Conservation (phyloP, 306 rosid genomes). For the Sophora flavescens region DNA sequence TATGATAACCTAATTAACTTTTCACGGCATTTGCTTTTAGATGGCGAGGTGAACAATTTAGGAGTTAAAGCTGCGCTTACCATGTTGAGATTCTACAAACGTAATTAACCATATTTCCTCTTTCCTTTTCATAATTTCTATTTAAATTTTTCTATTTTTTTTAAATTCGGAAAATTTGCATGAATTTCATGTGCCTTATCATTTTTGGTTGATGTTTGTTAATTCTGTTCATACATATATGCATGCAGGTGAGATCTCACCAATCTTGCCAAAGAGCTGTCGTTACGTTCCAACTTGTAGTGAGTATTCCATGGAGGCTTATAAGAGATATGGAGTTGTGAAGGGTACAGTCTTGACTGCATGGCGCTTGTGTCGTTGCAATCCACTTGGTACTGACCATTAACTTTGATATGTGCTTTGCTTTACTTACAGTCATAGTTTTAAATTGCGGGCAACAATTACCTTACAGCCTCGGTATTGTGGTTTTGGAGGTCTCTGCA, state of each 20-base stretch:
- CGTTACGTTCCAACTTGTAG: slow-evolving; percentile 88
- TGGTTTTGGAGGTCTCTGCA: too few relatives aligned
- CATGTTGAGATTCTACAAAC: slow-evolving; percentile 77
- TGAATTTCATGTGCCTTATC: too few relatives aligned
- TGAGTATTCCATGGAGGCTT: slow-evolving; percentile 96
- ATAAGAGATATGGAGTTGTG: slow-evolving; percentile 79
- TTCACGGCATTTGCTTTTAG: slow-evolving; percentile 26
- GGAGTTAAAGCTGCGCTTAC: slow-evolving; percentile 80
- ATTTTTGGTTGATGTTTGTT: too few relatives aligned
- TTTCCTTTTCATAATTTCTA: background rate
- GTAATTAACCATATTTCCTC: slow-evolving; percentile 45
- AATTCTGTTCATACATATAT: background rate
- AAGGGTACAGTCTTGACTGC: slow-evolving; percentile 84
- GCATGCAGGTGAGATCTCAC: slow-evolving; percentile 87
- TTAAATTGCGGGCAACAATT: too few relatives aligned
- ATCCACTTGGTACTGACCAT: slow-evolving; percentile 78
- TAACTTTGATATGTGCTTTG: background rate
- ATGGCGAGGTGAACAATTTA: slow-evolving; percentile 57
- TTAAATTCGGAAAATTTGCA: too few relatives aligned
- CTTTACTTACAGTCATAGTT: background rate
- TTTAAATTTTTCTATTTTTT: too few relatives aligned
- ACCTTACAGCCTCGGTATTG: too few relatives aligned
- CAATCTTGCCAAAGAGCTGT: slow-evolving; percentile 82
- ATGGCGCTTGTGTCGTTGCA: slow-evolving; percentile 92
- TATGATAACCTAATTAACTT: background rate